phyloP scores from a whole-genome alignment of 2,329 filamentous ascomycete species.

The Beauveria bassiana region DNA sequence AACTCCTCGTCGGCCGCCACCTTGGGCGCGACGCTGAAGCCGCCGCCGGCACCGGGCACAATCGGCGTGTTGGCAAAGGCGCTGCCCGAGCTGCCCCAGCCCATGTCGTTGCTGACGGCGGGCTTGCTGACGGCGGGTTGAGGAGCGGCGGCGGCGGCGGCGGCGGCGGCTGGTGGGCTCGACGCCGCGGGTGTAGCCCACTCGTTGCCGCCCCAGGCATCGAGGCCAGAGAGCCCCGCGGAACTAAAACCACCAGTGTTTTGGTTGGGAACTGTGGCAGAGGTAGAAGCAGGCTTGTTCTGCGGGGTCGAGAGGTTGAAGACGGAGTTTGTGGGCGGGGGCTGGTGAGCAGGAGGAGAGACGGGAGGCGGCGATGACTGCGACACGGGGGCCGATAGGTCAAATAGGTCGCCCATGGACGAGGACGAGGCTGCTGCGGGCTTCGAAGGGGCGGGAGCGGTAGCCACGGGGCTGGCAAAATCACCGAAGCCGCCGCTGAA shows the following conservation, averaged over 20 bases:
- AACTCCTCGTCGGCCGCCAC: constrained; percentile 91
- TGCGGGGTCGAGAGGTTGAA: constrained; percentile 68
- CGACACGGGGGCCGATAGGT: constrained; percentile 53
- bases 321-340: constrained; percentile 50
- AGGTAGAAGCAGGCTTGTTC: constrained; percentile 31
- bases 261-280: constrained; percentile 30
- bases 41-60: constrained; percentile 54
- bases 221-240: constrained; percentile 41
- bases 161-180: constrained; percentile 34
- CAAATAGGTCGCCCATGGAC: constrained; percentile 73
- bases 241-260: constrained; percentile 28
- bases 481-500: constrained; percentile 56
- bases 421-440: constrained; percentile 41
- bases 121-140: constrained; percentile 19
- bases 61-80: constrained; percentile 53
- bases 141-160: not conserved
- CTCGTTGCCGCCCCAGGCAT: constrained; percentile 81
- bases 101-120: constrained; percentile 50
- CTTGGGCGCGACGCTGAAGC: constrained; percentile 57
- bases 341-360: constrained; percentile 30
- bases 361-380: constrained; percentile 37
- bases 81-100: constrained; percentile 41
- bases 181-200: constrained; percentile 61
- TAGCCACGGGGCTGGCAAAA: constrained; percentile 53
- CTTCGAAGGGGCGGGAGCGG: constrained; percentile 29